These are phyloP conservation scores for Phialophora macrospora DNA, from an alignment of 2,329 filamentous ascomycete species.

Conservation along the genomic window DNA sequence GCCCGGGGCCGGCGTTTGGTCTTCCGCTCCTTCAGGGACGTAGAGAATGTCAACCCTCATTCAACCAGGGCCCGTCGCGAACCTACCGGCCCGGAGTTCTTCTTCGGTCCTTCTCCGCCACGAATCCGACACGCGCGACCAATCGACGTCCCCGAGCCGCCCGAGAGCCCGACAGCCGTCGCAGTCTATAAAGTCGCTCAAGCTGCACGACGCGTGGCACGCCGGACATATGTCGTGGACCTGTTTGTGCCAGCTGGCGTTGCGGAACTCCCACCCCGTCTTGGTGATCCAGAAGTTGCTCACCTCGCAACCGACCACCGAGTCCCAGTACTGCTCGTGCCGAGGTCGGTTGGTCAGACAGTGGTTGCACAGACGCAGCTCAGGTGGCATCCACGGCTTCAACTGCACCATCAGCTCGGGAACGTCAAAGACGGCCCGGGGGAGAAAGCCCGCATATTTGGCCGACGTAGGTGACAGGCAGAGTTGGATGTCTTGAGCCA, in stretches of 20 bases:
- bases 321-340: slow-evolving; percentile 35
- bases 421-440: slow-evolving; percentile 37
- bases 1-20: not conserved
- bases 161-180: slow-evolving; percentile 39
- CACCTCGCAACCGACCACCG: slow-evolving; percentile 32
- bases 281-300: slow-evolving; percentile 38
- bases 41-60: not conserved
- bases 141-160: slow-evolving; percentile 38
- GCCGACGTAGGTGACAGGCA: slow-evolving; percentile 31
- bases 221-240: slow-evolving; percentile 39
- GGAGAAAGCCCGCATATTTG: slow-evolving; percentile 39
- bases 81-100: slow-evolving; percentile 31
- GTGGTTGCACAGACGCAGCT: slow-evolving; percentile 37
- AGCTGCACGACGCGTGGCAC: slow-evolving; percentile 36
- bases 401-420: slow-evolving; percentile 38
- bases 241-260: slow-evolving; percentile 38
- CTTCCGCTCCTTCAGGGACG: slow-evolving; percentile 4
- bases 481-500: slow-evolving; percentile 32
- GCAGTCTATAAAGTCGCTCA: slow-evolving; percentile 39
- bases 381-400: slow-evolving; percentile 34
- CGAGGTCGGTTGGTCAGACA: slow-evolving; percentile 38
- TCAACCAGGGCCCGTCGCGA: slow-evolving; percentile 24
- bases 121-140: slow-evolving; percentile 34
- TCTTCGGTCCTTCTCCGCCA: slow-evolving; percentile 33
- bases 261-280: slow-evolving; percentile 37